Percentiles rank a stretch among this genome's conserved stretches.
Conservation (phyloP, 371 early-diverging fungal genomes). For the Mucor irregularis region DNA sequence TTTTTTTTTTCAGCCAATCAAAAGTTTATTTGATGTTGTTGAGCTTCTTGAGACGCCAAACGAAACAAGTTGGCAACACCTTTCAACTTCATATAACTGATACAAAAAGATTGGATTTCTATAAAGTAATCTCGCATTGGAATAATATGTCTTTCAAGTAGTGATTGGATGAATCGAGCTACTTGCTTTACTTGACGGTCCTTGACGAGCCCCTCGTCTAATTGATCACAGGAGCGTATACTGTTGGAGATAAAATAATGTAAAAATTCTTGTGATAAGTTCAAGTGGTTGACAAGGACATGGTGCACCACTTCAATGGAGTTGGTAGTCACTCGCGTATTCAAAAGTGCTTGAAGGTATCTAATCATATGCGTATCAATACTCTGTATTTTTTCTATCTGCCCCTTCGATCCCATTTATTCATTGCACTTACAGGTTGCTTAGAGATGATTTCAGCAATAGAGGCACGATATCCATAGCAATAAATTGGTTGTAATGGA, state of each 20-base stretch:
- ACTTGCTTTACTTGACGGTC: slow-evolving; percentile 70
- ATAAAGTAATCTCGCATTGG: slow-evolving; percentile 59
- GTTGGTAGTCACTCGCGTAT: slow-evolving; percentile 26
- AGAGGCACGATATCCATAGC: slow-evolving; percentile 31
- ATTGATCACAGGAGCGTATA: slow-evolving; percentile 64
- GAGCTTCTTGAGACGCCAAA: slow-evolving; percentile 30
- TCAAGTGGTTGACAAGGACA: slow-evolving; percentile 39
- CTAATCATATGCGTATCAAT: neutral
- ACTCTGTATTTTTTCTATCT: neutral
- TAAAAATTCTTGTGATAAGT: slow-evolving; percentile 55
- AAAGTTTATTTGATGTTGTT: slow-evolving; percentile 5
- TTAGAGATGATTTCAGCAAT: slow-evolving; percentile 14
- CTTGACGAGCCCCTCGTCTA: slow-evolving; percentile 56
- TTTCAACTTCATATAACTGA: slow-evolving; percentile 22
- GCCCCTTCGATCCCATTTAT: too few relatives aligned
- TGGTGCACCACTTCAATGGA: slow-evolving; percentile 71
- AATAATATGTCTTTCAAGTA: slow-evolving; percentile 57
- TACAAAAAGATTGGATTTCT: slow-evolving; percentile 59
- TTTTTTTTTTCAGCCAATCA: neutral
- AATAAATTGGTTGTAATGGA: slow-evolving; percentile 41
- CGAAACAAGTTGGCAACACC: slow-evolving; percentile 35
- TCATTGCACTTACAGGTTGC: neutral
- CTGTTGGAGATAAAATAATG: slow-evolving; percentile 67
- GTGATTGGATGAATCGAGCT: slow-evolving; percentile 68
- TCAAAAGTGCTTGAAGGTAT: slow-evolving; percentile 35